Conservation (phyloP, 208 protist genomes). For the Tritrichomonas foetus region DNA sequence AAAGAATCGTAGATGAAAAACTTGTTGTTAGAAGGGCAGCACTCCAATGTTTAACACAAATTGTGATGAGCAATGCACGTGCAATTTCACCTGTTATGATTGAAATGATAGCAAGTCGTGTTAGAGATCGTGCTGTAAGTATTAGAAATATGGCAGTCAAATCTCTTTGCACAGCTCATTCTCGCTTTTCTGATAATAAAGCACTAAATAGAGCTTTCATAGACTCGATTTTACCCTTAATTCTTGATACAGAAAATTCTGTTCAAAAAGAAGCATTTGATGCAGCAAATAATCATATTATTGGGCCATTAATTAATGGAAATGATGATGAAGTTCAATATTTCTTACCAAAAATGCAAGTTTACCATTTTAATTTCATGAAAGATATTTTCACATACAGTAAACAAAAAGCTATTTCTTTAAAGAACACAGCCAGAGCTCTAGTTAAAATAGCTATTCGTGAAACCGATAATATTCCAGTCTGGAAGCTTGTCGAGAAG, state of each 20-base stretch:
- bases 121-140: not conserved
- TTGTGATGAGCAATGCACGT: not conserved
- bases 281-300: not conserved
- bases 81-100: not conserved
- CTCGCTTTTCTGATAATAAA: not conserved
- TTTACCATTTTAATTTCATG: not conserved
- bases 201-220: not conserved
- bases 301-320: not conserved
- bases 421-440: no score
- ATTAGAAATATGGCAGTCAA: not conserved
- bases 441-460: no score
- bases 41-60: not conserved
- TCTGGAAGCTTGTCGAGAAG: no score
- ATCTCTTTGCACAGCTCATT: not conserved
- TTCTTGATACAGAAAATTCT: not conserved
- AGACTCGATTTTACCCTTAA: not conserved
- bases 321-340: no score
- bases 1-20: conserved; percentile 1
- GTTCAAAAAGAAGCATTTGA: conserved; percentile 10
- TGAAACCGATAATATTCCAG: no score
- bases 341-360: not conserved
- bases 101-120: not conserved
- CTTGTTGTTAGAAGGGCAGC: not conserved
- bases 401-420: no score
- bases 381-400: not conserved